phyloP scores from a whole-genome alignment of 2,329 filamentous ascomycete species.

The Cucurbitaria berberidis region DNA sequence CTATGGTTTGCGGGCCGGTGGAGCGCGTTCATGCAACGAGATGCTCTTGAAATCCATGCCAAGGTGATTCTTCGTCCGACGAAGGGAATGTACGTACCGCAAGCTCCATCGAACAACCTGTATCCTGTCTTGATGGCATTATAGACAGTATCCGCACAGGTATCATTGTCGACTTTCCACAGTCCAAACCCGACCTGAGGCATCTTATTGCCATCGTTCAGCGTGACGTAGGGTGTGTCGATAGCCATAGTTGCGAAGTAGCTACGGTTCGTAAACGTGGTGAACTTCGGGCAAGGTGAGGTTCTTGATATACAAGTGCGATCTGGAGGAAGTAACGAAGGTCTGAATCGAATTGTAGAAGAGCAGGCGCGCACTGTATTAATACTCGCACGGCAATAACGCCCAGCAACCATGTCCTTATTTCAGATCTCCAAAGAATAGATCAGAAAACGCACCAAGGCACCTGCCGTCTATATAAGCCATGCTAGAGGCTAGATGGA shows the following conservation, averaged over 20 bases:
- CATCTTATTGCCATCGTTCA: constrained; percentile 48
- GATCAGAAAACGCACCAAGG: not conserved
- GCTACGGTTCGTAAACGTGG: constrained; percentile 13
- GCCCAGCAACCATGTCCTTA: constrained; percentile 26
- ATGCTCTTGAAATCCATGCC: not conserved
- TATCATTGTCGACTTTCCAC: constrained; percentile 44
- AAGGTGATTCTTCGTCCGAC: not conserved
- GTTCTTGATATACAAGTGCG: constrained; percentile 9
- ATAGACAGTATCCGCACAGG: constrained; percentile 42
- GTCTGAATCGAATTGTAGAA: constrained; percentile 12
- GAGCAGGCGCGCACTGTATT: constrained; percentile 28
- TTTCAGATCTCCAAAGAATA: not conserved
- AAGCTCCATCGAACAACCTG: constrained; percentile 47
- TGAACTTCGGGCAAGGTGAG: constrained; percentile 2
- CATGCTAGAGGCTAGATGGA: constrained; percentile 26
- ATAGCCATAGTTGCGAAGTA: constrained; percentile 34
- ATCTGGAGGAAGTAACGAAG: constrained; percentile 10
- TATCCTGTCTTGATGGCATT: constrained; percentile 48
- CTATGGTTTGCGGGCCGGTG: constrained; percentile 6
- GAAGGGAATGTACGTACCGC: constrained; percentile 33
- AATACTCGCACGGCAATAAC: constrained; percentile 28
- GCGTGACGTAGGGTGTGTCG: constrained; percentile 36
- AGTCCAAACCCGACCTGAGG: constrained; percentile 45
- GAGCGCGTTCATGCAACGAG: constrained; percentile 1
- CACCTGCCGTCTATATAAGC: constrained; percentile 25